Evolutionary conservation across 805 yeast species (phyloP), one percentile per base, ranked within the genome.

Genomic region (Pichia deserticola): DNA sequence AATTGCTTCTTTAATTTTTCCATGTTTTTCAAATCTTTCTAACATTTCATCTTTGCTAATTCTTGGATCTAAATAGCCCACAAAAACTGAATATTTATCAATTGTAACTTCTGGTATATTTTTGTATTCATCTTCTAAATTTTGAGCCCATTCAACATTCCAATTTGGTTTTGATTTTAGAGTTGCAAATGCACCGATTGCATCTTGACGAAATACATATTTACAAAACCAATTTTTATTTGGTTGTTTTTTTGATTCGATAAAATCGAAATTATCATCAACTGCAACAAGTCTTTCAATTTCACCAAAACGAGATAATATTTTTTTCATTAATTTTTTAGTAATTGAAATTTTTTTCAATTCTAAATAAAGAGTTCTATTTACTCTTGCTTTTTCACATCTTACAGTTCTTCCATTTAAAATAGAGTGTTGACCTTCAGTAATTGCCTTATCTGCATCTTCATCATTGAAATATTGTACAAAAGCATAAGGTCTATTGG

Each of bases 341-440:
- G 48, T 41, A 32, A 64, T 35, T 1, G 59, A 62, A 12, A 54
- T 50, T 10, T 57, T 53, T 5, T 72, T 65, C 1, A 81, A 66
- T 49, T 62, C 62, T 42, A 89, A 64, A 61, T 79, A 86, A 40
- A 92, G 70, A 12, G 97, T 90, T 55, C 97, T 75, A 66, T 90
- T 92, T 42, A 90, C 96, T 60, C 86, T 82, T 0, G 98, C 98
- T 20, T 82, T 82, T 67, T 92, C 97, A 67, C 96, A 87, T 49
- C 97, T 76, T 41, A 92, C 78, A 4, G 79, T 71, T 62, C 96
- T 75, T 12, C 89, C 95, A 62, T 86, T 81, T 44, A 89, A 66
- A 7, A 71, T 64, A 6, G 88, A 73, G 50, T 82, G 81, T 58
- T 86, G 92, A 10, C 89, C 95, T 52, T 73, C 72, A 20, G 63